A percentile compares a stretch with the other conserved stretches of the same genome.
Conservation (phyloP, 805 yeast genomes). For the Wickerhamiella australiensis region DNA sequence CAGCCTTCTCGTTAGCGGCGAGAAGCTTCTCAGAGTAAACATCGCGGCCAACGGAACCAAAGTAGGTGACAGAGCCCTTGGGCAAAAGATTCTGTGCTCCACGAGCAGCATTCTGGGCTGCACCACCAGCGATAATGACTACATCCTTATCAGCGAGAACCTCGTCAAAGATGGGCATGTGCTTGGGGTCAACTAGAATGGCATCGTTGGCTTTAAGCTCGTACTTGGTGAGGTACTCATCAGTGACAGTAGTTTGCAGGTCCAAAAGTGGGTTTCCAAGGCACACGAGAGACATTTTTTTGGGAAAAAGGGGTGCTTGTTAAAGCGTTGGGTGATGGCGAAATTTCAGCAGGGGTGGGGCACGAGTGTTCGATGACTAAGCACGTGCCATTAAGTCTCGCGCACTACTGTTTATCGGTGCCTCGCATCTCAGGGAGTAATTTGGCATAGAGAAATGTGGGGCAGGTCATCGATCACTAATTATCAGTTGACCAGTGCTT, state of each 20-base stretch:
- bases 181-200: conserved; percentile 69
- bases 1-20: conserved; percentile 77
- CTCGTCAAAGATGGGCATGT: conserved; percentile 77
- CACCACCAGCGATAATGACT: conserved; percentile 90
- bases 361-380: neutral
- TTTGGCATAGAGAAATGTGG: neutral
- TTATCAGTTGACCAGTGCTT: neutral
- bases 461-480: neutral
- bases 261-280: conserved; percentile 90
- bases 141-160: conserved; percentile 49
- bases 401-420: too few species aligned
- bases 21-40: conserved; percentile 66
- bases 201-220: conserved; percentile 85
- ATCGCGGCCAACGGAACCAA: conserved; percentile 95
- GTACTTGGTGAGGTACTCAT: conserved; percentile 65
- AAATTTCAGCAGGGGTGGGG: neutral
- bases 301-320: neutral
- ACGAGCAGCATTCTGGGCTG: conserved; percentile 98
- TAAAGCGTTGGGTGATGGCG: neutral
- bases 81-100: conserved; percentile 94
- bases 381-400: too few species aligned
- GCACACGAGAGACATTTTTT: conserved; percentile 41
- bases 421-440: too few species aligned
- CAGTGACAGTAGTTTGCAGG: conserved; percentile 58
- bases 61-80: conserved; percentile 68